Conservation (phyloP, 495 filamentous ascomycete species). For the Tetracladium marchalianum region DNA sequence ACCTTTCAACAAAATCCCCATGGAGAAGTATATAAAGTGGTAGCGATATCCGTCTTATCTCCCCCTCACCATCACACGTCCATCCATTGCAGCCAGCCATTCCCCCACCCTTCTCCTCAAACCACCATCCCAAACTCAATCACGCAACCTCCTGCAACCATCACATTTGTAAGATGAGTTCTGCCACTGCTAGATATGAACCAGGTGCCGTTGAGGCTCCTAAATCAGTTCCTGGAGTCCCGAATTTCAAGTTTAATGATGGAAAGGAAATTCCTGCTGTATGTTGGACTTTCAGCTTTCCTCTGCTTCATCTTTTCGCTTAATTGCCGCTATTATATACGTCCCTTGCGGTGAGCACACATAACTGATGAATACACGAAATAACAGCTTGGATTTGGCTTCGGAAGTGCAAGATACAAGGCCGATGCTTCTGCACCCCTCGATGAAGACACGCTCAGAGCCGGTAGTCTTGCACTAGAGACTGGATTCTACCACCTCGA, state of each 20-base stretch:
- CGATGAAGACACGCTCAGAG: slow-evolving; percentile 45
- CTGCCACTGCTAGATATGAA: slow-evolving; percentile 21
- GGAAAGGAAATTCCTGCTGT: slow-evolving; percentile 66
- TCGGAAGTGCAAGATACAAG: slow-evolving; percentile 30
- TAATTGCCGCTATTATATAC: no score
- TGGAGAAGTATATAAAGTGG: no score
- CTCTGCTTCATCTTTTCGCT: background rate
- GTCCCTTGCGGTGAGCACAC: no score
- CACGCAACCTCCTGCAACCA: background rate
- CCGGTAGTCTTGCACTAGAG: slow-evolving; percentile 57
- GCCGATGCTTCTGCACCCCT: slow-evolving; percentile 22
- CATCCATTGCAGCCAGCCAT: no score
- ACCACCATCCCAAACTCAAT: background rate
- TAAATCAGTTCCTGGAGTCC: slow-evolving; percentile 27
- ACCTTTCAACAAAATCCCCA: no score
- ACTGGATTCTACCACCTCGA: slow-evolving; percentile 70
- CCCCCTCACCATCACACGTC: no score
- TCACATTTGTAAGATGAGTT: slow-evolving; percentile 24
- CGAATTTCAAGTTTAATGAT: slow-evolving; percentile 55
- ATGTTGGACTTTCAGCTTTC: slow-evolving; percentile 15
- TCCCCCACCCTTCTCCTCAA: no score
- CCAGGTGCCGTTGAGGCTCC: slow-evolving; percentile 15
- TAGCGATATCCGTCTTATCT: no score
- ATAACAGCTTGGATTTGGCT: slow-evolving; percentile 61
- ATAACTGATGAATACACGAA: background rate